Evolutionary conservation across 306 rosid species (phyloP).

Genomic region (Cucurbita ficifolia): DNA sequence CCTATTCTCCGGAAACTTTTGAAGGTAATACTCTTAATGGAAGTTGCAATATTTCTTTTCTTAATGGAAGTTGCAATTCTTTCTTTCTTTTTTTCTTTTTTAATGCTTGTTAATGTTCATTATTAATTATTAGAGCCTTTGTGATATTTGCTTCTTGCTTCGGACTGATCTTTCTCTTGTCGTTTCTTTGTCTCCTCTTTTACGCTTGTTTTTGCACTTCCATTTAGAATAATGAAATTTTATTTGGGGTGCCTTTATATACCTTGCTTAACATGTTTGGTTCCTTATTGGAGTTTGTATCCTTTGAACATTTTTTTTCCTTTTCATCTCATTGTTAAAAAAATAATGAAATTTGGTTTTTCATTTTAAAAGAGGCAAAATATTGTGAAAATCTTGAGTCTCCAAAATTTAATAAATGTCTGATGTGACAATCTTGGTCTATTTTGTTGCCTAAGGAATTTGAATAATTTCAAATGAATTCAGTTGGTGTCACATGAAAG

Average conservation of each 20-base stretch:
- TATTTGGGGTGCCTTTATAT: background rate
- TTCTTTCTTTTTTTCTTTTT: no score
- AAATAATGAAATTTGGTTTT: background rate
- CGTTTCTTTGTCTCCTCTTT: background rate
- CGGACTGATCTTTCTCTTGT: background rate
- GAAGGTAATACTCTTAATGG: slow-evolving; percentile 36
- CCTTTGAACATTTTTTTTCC: background rate
- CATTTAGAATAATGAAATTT: background rate
- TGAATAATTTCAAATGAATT: background rate
- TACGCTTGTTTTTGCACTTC: background rate
- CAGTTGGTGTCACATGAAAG: background rate
- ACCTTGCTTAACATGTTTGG: background rate
- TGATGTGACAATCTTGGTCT: background rate
- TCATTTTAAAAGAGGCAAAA: background rate
- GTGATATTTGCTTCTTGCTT: background rate
- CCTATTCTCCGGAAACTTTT: slow-evolving; percentile 97
- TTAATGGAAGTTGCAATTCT: no score
- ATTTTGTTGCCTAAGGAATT: no score
- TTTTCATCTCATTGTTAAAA: background rate
- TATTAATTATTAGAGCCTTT: no score
- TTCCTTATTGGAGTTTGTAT: background rate
- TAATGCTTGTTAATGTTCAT: no score
- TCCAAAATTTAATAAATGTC: background rate
- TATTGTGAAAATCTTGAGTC: background rate
- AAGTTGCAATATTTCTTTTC: background rate